Conservation (phyloP, 179 eudicot species). For the Nepenthes alata region DNA sequence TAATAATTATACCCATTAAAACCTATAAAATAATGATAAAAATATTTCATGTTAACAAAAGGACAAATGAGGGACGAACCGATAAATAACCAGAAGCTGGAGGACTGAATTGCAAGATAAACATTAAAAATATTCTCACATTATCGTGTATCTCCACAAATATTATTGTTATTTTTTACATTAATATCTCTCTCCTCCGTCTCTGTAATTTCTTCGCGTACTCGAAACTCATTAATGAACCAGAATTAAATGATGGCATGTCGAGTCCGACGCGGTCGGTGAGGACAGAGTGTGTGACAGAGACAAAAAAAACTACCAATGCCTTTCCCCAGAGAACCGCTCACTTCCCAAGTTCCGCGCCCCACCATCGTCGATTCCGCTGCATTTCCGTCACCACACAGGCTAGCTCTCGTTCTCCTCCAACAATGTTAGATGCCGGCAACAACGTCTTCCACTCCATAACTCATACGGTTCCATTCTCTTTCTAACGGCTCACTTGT, state of each 20-base stretch:
- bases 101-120: too few relatives aligned
- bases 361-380: conserved; percentile 17
- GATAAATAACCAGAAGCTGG: too few relatives aligned
- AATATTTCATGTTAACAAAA: too few relatives aligned
- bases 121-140: too few relatives aligned
- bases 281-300: neutral
- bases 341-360: conserved; percentile 7
- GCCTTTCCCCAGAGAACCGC: neutral
- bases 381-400: neutral
- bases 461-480: neutral
- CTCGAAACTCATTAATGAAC: conserved; percentile 17
- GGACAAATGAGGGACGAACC: too few relatives aligned
- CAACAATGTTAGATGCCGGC: neutral
- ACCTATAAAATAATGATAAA: too few relatives aligned
- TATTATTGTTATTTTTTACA: too few relatives aligned
- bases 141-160: too few relatives aligned
- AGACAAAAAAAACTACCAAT: conserved; percentile 3
- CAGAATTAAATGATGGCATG: conserved; percentile 14
- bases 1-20: too few relatives aligned
- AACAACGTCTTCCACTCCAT: neutral
- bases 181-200: too few relatives aligned
- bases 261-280: conserved; percentile 19
- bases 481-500: neutral
- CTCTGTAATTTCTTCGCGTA: neutral
- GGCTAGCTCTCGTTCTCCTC: conserved; percentile 8